A percentile compares a stretch with the other conserved stretches of the same genome.
Evolutionary conservation across 2,329 filamentous ascomycete genomes (phyloP).

Genomic region (Pseudogymnoascus sp.): DNA sequence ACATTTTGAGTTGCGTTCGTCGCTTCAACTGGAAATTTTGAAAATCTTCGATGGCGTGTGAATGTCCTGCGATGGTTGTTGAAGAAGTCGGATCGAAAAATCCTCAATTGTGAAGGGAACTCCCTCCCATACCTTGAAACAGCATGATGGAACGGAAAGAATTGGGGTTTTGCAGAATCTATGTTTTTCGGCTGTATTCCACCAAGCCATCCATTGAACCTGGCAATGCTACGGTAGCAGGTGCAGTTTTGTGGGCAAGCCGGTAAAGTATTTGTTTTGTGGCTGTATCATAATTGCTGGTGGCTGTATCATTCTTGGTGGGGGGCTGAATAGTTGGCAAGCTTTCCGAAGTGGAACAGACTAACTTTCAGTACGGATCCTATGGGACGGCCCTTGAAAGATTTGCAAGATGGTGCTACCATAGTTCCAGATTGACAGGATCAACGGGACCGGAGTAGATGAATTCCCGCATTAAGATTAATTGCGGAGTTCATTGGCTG

Average conservation of each 20-base stretch:
- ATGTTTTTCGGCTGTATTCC: neutral
- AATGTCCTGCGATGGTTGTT: neutral
- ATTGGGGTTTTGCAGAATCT: neutral
- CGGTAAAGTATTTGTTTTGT: neutral
- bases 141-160: neutral
- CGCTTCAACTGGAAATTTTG: neutral
- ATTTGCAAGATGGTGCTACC: neutral
- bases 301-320: neutral
- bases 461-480: neutral
- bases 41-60: neutral
- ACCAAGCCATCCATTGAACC: neutral
- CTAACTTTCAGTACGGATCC: neutral
- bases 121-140: neutral
- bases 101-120: neutral
- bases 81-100: neutral
- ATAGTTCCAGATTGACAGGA: neutral
- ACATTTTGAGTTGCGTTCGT: neutral
- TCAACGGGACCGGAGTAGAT: neutral
- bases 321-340: neutral
- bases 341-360: neutral
- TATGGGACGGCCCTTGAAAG: neutral
- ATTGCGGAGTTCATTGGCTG: neutral
- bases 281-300: neutral
- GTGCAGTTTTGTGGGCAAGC: neutral
- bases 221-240: neutral